Conservation (phyloP, 2,329 filamentous ascomycete species). For the Paecilomyces variotii region DNA sequence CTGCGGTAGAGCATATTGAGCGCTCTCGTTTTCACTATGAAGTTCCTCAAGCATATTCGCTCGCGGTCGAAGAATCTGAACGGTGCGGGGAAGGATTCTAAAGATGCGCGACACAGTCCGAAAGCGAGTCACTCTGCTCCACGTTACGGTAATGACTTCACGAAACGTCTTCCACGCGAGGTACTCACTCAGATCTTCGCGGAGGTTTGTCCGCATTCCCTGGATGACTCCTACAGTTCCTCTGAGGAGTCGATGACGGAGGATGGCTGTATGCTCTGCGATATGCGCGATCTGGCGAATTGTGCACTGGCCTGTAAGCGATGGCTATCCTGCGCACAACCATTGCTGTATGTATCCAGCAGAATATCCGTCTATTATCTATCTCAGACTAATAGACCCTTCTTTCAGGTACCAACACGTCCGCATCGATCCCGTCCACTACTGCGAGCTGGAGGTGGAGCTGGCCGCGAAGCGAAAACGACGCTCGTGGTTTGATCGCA, state of each 20-base stretch:
- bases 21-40: neutral
- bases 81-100: neutral
- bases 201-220: conserved; percentile 73
- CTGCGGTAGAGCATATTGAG: neutral
- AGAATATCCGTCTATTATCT: neutral
- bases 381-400: conserved; percentile 5
- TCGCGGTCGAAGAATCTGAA: neutral
- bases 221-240: conserved; percentile 68
- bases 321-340: conserved; percentile 57
- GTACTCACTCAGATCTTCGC: conserved; percentile 71
- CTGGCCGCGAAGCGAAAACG: conserved; percentile 72
- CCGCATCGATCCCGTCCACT: conserved; percentile 88
- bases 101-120: neutral
- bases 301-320: conserved; percentile 65
- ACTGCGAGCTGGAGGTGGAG: conserved; percentile 78
- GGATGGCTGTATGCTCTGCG: conserved; percentile 86
- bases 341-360: conserved; percentile 51
- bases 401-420: conserved; percentile 69
- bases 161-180: conserved; percentile 54
- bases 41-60: neutral
- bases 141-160: conserved; percentile 18
- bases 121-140: neutral
- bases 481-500: conserved; percentile 63
- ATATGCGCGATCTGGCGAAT: conserved; percentile 78
- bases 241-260: conserved; percentile 73